Percentiles rank a stretch among this genome's conserved stretches.
These are phyloP conservation scores for Apiospora rasikravindrae DNA, from an alignment of 2,329 filamentous ascomycete species.

Conservation along the genomic window DNA sequence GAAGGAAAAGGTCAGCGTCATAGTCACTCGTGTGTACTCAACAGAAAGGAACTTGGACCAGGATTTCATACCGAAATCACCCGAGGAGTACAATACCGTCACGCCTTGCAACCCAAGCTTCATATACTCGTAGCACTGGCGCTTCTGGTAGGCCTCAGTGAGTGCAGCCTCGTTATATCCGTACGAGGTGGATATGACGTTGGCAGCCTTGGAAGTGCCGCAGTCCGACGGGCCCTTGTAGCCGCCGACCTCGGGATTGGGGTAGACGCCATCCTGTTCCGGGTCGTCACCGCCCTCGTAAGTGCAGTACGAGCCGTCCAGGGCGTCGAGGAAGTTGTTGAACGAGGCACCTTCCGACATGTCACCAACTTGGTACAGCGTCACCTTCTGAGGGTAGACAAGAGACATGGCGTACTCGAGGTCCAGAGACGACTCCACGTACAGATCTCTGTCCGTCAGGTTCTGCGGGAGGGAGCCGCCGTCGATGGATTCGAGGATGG, in stretches of 20 bases:
- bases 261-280: constrained; percentile 50
- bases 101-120: constrained; percentile 49
- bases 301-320: constrained; percentile 53
- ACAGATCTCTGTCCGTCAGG: constrained; percentile 37
- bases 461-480: constrained; percentile 23
- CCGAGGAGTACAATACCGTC: constrained; percentile 43
- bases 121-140: constrained; percentile 46
- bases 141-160: constrained; percentile 50
- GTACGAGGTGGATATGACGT: constrained; percentile 55
- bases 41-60: constrained; percentile 27
- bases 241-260: constrained; percentile 44
- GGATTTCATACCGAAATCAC: constrained; percentile 42
- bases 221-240: constrained; percentile 42
- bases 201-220: constrained; percentile 46
- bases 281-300: constrained; percentile 45
- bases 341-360: constrained; percentile 20
- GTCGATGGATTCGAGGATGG: constrained; percentile 36
- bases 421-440: constrained; percentile 37
- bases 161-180: constrained; percentile 51
- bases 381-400: constrained; percentile 45
- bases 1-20: neutral
- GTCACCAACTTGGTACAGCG: constrained; percentile 28
- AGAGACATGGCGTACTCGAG: constrained; percentile 41
- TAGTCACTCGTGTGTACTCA: neutral
- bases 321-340: constrained; percentile 51